Evolutionary conservation across 2,329 filamentous ascomycete species (phyloP), one percentile per base, ranked within the genome.

Genomic region (Cladosporium phlei): DNA sequence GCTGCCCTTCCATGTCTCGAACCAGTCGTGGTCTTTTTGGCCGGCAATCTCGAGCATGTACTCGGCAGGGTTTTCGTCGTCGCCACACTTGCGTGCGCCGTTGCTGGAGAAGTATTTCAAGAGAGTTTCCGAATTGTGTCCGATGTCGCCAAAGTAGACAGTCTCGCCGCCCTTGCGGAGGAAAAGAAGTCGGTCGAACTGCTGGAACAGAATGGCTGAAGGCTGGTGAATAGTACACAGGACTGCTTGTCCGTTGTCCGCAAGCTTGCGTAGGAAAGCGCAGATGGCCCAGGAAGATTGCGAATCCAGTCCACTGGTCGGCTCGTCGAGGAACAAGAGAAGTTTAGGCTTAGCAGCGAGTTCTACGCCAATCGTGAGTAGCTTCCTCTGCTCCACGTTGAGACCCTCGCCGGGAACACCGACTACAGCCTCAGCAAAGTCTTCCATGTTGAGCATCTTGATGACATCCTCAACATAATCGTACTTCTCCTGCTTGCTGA

Each of bases 141-240:
- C 88, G 33, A 95, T 85, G 49, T 90, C 83, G 17, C 88, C 88
- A 59, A 93, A 91, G 69, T 95, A 95, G 40, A 94, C 86, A 38
- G 85, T 86, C 46, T 83, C 77, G 3, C 88, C 88, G 50, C 88
- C 88, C 33, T 79, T 77, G 66, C 90, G 81, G 2, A 95, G 76
- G 4, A 95, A 75, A 5, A 95, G 70, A 2, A 95, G 75, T 11
- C 88, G 79, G 62, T 95, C 88, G 55, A 95, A 95, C 64, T 89
- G 85, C 64, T 93, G 86, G 57, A 95, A 95, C 0, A 95, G 74
- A 0, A 86, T 82, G n/a, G 86, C 86, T 54, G 89, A 91, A 2
- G 89, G 88, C 63, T 95, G 89, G 64, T 95, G 89, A 52, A 95
- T 95, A 0, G 89, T 95, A 69, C 88, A 94, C 4, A 95, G 76